Evolutionary conservation across 1,139 yeast species (phyloP), one percentile per base, ranked within the genome.

Genomic region (Yamadazyma jaroonii): DNA sequence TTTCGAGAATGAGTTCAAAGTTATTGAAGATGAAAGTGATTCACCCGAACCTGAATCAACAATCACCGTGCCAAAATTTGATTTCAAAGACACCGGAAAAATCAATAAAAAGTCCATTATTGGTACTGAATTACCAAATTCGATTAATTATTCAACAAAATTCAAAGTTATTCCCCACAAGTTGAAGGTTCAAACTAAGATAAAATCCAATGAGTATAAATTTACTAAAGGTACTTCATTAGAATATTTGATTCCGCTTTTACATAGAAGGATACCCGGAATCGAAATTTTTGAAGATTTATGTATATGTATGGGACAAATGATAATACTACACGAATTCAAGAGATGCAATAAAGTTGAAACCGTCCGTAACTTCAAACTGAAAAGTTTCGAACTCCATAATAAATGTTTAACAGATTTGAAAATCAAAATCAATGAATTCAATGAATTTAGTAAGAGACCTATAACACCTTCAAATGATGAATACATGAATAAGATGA

Each of bases 221-320:
- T 45, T 43, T 24, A 37, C 38, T 23, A 46, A 45, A 29, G 36
- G 37, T 3, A 40, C 43, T 1, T 37, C 40, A 12, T 36, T 46
- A 30, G 46, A 44, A 25, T 44, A 43, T 34, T 17, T 46, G 30
- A 13, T 41, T 9, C 24, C 32, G 12, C 26, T 32, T 13, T 25
- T 39, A 28, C 32, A 25, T 23, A 15, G 17, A 17, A 26, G 38
- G 25, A 25, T 27, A 14, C 17, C 26, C n/a, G 35, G 36, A 6
- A 31, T 40, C 3, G 36, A 35, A 12, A 32, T 44, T 3, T 35
- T 46, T 12, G 37, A 42, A 31, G 45, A 47, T 30, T 31, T 45
- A 8, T 27, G 44, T 32, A 42, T 53, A 5, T 51, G 53, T 32
- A 36, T 58, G 20, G 62, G 62, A 4, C 50, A 47, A 34, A 41